A percentile compares a stretch with the other conserved stretches of the same genome.
phyloP scores from a whole-genome alignment of 169 alveolate genomes.

The Plasmodium relictum region DNA sequence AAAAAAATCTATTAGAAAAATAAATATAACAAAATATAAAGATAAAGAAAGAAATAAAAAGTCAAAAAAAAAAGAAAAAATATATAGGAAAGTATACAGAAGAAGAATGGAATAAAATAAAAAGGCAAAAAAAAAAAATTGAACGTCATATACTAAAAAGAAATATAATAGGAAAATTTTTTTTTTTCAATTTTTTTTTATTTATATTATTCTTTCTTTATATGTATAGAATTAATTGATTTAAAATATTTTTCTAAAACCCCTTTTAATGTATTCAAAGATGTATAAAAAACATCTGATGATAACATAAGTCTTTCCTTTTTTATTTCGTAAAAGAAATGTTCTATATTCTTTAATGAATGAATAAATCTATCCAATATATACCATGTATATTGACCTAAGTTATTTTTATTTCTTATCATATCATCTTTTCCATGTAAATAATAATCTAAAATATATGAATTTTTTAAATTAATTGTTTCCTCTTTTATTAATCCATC shows the following conservation, averaged over 20 bases:
- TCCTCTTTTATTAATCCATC: conserved; percentile 67
- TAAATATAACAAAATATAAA: too few species aligned
- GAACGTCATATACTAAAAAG: too few species aligned
- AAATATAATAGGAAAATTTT: neutral
- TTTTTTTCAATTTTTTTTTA: neutral
- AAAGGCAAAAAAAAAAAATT: too few species aligned
- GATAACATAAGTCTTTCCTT: conserved; percentile 40
- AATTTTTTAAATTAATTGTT: conserved; percentile 77
- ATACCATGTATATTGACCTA: conserved; percentile 88
- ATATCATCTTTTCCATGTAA: conserved; percentile 82
- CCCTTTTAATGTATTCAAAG: conserved; percentile 28
- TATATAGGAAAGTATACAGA: too few species aligned
- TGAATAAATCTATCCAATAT: conserved; percentile 79
- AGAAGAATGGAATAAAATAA: too few species aligned
- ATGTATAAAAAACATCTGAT: conserved; percentile 53
- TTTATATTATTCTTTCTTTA: neutral
- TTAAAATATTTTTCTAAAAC: conserved; percentile 57
- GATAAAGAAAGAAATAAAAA: too few species aligned
- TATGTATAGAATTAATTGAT: conserved; percentile 52
- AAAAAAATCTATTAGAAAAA: too few species aligned
- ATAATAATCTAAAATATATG: conserved; percentile 85
- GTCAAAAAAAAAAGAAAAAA: too few species aligned
- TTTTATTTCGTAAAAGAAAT: conserved; percentile 50
- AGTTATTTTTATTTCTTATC: conserved; percentile 81
- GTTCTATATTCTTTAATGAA: conserved; percentile 79